A percentile compares a stretch with the other conserved stretches of the same genome.
Evolutionary conservation across 352 stramenopile genomes (phyloP).

Genomic region (Phytopythium ostracodes): DNA sequence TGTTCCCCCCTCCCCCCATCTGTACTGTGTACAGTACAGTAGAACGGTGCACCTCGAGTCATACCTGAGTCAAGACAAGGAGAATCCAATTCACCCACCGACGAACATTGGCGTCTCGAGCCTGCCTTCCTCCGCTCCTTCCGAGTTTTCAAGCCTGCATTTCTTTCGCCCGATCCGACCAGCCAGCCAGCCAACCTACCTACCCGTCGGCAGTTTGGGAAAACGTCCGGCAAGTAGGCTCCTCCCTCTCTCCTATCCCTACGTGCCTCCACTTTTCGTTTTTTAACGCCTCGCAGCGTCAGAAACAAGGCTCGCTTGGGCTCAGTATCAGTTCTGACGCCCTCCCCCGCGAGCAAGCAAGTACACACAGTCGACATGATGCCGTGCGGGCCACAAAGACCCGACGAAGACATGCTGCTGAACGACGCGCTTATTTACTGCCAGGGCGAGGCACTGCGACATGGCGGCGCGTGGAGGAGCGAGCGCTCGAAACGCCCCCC

Average conservation of each 20-base stretch:
- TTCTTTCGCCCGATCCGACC: neutral
- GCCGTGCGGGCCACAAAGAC: conserved; percentile 4
- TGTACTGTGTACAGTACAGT: no score
- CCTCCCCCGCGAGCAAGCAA: neutral
- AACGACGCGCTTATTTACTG: conserved; percentile 5
- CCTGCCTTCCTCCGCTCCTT: no score
- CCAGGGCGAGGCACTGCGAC: neutral
- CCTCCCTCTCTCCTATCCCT: no score
- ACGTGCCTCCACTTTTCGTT: neutral
- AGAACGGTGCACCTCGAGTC: no score
- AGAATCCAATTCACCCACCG: neutral
- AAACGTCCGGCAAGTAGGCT: neutral
- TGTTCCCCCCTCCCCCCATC: neutral
- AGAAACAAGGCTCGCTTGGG: neutral
- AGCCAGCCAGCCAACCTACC: neutral
- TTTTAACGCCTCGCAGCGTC: neutral
- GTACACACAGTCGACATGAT: neutral
- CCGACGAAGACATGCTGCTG: conserved; percentile 6
- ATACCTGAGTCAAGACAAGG: neutral
- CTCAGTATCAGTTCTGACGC: no score
- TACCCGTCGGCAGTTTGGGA: neutral
- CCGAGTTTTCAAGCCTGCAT: neutral
- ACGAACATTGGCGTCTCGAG: neutral
- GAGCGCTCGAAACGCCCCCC: no score
- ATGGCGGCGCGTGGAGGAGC: neutral